Percentiles rank a stretch among this genome's conserved stretches.
Conservation (phyloP, 768 basidiomycete genomes). For the Mycena crocata region DNA sequence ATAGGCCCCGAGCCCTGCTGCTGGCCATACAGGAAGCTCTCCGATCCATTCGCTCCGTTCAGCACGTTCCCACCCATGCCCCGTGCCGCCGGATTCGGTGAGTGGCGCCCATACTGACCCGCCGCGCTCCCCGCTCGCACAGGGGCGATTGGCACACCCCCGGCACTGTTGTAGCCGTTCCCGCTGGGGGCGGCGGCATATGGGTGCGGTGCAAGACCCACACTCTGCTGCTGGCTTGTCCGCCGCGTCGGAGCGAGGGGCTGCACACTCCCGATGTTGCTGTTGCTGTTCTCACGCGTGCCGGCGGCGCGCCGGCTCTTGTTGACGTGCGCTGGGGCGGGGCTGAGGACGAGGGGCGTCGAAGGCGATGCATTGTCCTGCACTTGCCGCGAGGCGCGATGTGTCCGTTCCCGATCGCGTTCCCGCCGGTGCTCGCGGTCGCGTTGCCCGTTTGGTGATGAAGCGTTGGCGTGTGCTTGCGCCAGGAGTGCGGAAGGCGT, state of each 20-base stretch:
- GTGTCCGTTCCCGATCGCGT: conserved; percentile 60
- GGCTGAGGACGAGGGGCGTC: conserved; percentile 72
- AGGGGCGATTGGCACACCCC: conserved; percentile 41
- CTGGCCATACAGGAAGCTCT: conserved; percentile 77
- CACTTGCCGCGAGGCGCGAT: conserved; percentile 64
- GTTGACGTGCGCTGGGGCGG: conserved; percentile 76
- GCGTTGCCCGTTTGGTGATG: conserved; percentile 60
- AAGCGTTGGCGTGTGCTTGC: conserved; percentile 67
- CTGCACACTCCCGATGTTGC: conserved; percentile 74
- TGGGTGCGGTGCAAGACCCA: conserved; percentile 70
- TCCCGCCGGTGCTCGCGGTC: conserved; percentile 71
- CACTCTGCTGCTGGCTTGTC: conserved; percentile 70
- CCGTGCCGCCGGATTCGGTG: conserved; percentile 54
- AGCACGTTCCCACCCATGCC: conserved; percentile 49
- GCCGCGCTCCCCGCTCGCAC: conserved; percentile 23
- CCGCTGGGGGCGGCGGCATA: conserved; percentile 75
- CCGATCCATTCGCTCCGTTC: conserved; percentile 65
- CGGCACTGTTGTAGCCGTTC: conserved; percentile 58
- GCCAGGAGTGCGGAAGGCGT: conserved; percentile 57
- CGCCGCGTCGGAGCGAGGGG: conserved; percentile 75
- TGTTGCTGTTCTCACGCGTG: conserved; percentile 66
- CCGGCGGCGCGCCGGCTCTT: conserved; percentile 61
- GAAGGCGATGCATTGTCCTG: conserved; percentile 66
- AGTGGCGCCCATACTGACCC: conserved; percentile 65
- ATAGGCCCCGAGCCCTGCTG: conserved; percentile 57